Evolutionary conservation across 306 rosid genomes (phyloP), one percentile per base, ranked within the genome.

Genomic region (Lotus japonicus): DNA sequence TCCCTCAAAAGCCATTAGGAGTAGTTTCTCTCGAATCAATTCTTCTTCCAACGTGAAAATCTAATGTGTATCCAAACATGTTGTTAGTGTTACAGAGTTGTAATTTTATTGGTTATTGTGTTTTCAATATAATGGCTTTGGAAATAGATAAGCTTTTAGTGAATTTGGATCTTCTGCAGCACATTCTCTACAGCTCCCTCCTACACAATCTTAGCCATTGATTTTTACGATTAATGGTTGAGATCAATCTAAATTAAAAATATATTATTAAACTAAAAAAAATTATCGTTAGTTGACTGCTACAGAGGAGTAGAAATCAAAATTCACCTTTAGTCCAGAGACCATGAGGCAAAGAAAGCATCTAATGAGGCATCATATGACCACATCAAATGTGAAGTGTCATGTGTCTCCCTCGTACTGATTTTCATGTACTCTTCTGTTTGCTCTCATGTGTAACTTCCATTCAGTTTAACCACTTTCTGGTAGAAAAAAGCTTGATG

Each of bases 391-490:
- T 43, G 53, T 18, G 60, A 52, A 57, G 41, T 60, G 21, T 73
- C 75, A 15, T 66, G 43, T 73, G 76, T 79, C 43, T 73, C 64
- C 63, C 66, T 54, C 63, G 53, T 35, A 35, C 62, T 48, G 41
- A 57, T 18, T 8, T 57, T 46, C 48, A 8, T 49, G 70, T 64
- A 64, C 52, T 56, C 64, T 73, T 68, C 73, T 71, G 57, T 38
- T 70, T 17, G 68, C 13, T 70, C 45, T 58, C 18, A 17, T 68
- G 11, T 65, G 49, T 69, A 31, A 44, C 51, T 73, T 64, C 65
- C 63, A 21, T 57, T 57, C 13, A 16, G 11, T 57, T 64, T 58
- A 17, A 44, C 19, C 62, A 36, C 48, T 58, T 77, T 77, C 15
- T 69, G 42, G 68, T 13, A 36, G 21, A 50, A 72, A 72, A 51